Evolutionary conservation across 2,329 filamentous ascomycete genomes (phyloP), one percentile per base, ranked within the genome.

Genomic region (Aspergillus phoenicis): DNA sequence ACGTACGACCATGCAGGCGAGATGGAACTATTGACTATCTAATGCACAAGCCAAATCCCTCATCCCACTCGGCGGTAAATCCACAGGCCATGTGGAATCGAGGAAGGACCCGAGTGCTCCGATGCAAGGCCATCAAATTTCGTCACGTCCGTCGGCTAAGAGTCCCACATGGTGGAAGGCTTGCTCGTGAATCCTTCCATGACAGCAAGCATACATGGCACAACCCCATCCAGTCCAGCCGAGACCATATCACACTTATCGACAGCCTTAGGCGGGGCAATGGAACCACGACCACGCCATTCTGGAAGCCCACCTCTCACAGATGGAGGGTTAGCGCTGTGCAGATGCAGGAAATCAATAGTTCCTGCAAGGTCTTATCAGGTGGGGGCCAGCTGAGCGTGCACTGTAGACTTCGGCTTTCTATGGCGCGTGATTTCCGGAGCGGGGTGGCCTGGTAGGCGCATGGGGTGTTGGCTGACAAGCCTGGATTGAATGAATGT

Each of bases 301-400:
- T 30, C 39, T 43, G 28, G 52, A 55, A 47, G 26, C 39, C 33
- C 41, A 7, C 53, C 53, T 47, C 53, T 56, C 39, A 56, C 26
- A 20, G 5, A 11, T 26, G 6, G 39, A 17, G 36, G 4, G 39
- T 30, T 47, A 56, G 39, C 53, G 53, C 53, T 38, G 26, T 45
- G 39, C 24, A 33, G 33, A 39, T 56, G 53, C 53, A 56, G 53
- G 53, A 56, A 20, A 47, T 56, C 53, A 24, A 56, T 56, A 56
- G 53, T 56, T 47, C 53, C 53, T 56, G 53, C 53, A 56, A 13
- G 26, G 41, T 15, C 53, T 56, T 45, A 56, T 56, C 53, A 33
- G 36, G 24, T 47, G 24, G 39, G 26, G 47, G 26, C 45, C 47
- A 51, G 47, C 47, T 51, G 47, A 51, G 28, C 8, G 13, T 10